A percentile compares a stretch with the other conserved stretches of the same genome.
Conservation (phyloP, 1,284 basidiomycete species). For the Grifola frondosa region DNA sequence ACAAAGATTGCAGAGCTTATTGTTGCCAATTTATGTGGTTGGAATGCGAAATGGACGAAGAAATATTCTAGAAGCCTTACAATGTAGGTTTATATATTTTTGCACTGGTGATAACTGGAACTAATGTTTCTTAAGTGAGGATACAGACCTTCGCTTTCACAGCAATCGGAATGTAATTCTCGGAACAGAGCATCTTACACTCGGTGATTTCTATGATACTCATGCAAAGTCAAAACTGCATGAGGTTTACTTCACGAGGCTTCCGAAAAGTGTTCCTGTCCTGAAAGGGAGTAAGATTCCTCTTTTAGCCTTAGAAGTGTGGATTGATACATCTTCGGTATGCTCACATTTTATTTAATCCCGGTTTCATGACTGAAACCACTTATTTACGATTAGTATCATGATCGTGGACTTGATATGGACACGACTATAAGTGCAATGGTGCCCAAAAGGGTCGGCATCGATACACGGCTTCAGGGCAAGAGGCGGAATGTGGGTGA, state of each 20-base stretch:
- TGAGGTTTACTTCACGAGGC: background rate
- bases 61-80: background rate
- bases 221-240: background rate
- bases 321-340: background rate
- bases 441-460: no score
- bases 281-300: background rate
- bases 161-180: background rate
- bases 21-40: background rate
- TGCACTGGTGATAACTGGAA: background rate
- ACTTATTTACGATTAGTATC: no score
- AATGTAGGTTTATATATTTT: background rate
- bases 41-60: background rate
- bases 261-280: background rate
- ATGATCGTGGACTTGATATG: no score
- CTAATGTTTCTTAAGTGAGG: slow-evolving; percentile 1
- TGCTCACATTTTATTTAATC: background rate
- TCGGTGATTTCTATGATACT: background rate
- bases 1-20: background rate
- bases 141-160: background rate
- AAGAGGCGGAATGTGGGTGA: no score
- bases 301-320: background rate
- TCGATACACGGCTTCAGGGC: no score
- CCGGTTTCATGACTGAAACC: no score
- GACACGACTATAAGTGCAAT: no score
- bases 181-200: background rate